A percentile compares a stretch with the other conserved stretches of the same genome.
Evolutionary conservation across 306 rosid genomes (phyloP).

Genomic region (Luffa acutangula): DNA sequence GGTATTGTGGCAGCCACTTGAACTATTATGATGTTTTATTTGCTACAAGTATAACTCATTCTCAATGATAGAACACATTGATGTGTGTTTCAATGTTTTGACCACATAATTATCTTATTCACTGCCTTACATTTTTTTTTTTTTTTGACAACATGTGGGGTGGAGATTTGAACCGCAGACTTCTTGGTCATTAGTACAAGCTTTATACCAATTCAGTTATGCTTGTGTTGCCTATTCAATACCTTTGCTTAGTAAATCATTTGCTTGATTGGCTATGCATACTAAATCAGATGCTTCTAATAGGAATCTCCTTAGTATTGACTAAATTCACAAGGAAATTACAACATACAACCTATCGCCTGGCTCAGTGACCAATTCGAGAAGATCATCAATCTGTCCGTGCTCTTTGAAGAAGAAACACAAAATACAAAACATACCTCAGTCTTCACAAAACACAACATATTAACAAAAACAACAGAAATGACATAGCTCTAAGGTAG

Average conservation of each 20-base stretch:
- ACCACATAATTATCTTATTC: not conserved
- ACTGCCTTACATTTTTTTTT: not conserved
- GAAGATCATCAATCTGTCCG: not conserved
- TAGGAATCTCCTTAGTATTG: not conserved
- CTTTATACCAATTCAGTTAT: too few species aligned
- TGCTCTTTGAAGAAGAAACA: too few species aligned
- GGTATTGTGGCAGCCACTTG: slow-evolving; percentile 24
- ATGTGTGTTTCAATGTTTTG: not conserved
- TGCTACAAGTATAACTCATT: not conserved
- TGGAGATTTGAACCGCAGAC: too few species aligned
- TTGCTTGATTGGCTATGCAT: not conserved
- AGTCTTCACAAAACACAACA: not conserved
- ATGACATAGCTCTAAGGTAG: not conserved
- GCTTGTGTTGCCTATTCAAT: not conserved
- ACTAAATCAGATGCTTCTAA: not conserved
- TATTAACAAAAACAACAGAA: not conserved
- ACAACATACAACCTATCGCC: not conserved
- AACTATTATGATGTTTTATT: not conserved
- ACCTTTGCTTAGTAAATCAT: not conserved
- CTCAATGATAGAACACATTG: not conserved
- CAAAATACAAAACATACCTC: too few species aligned
- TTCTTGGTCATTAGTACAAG: too few species aligned
- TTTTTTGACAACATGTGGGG: too few species aligned
- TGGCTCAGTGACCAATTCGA: not conserved
- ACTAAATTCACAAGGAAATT: not conserved